Evolutionary conservation across 2,329 filamentous ascomycete genomes (phyloP), one percentile per base, ranked within the genome.

Genomic region (Bisporella sp.): DNA sequence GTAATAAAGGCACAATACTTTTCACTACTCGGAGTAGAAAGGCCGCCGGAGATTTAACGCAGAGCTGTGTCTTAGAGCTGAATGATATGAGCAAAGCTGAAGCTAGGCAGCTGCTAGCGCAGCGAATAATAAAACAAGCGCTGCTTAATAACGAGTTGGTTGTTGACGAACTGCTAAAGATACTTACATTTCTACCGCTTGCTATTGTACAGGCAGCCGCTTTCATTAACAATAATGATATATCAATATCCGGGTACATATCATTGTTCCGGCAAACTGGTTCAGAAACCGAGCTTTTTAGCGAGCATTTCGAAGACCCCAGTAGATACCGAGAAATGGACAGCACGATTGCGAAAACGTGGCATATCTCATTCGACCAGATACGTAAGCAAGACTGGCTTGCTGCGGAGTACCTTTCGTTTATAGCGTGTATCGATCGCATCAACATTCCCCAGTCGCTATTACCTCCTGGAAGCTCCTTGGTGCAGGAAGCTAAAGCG

Each of bases 171-270:
- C 57, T 63, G 30, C 43, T 57, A 1, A 9, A 53, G 33, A 45
- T 44, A 28, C 55, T 67, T 1, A 61, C 61, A 7, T 57, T 48
- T 35, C 57, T 65, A n/a, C 62, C 64, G 11, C 54, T 63, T 3
- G 62, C 62, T 32, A 60, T 66, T 39, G 54, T 51, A 7, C 62
- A 65, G 52, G 62, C 60, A 4, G 58, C 53, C 3, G 51, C 59
- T 3, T 66, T 63, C 50, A 60, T 64, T 46, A 53, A 44, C 41
- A 40, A 41, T 4, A 47, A 41, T 35, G 32, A 28, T 7, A 64
- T 62, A 3, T 59, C 59, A 31, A 62, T 55, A 40, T 68, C 66
- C 0, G 53, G 61, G 21, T 78, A 77, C 49, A 51, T 76, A 2
- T 47, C 62, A 4, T 51, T 66, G 1, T 68, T 74, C 50, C 57